A percentile compares a stretch with the other conserved stretches of the same genome.
Conservation (phyloP, 805 yeast genomes). For the Candida manassasensis region DNA sequence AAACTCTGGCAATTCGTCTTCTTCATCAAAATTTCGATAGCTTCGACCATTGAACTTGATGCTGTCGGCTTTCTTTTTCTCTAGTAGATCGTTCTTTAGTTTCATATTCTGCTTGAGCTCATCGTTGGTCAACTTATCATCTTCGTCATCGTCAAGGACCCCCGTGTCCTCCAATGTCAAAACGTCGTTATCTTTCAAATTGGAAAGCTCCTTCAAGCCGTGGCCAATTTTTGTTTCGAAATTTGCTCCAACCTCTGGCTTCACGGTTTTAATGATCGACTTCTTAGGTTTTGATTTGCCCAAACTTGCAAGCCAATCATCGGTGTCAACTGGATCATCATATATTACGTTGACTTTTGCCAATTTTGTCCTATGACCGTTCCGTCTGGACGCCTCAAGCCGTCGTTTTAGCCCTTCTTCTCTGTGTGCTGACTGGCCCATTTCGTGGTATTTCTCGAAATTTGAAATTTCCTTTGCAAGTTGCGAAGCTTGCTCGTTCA, state of each 20-base stretch:
- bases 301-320: constrained; percentile 38
- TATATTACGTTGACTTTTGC: constrained; percentile 19
- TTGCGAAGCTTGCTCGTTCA: neutral
- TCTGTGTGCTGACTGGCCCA: constrained; percentile 11
- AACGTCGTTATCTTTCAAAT: constrained; percentile 39
- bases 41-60: constrained; percentile 20
- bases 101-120: constrained; percentile 19
- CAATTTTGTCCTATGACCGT: constrained; percentile 16
- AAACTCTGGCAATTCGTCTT: constrained; percentile 10
- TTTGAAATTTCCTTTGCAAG: neutral
- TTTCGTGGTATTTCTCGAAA: constrained; percentile 11
- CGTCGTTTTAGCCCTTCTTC: constrained; percentile 12
- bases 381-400: constrained; percentile 16
- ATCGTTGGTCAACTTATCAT: constrained; percentile 37
- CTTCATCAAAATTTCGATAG: constrained; percentile 8
- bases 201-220: constrained; percentile 32
- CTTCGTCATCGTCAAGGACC: constrained; percentile 27
- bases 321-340: constrained; percentile 28
- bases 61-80: constrained; percentile 19
- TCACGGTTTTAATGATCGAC: constrained; percentile 6
- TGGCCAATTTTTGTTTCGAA: constrained; percentile 43
- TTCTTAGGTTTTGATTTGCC: constrained; percentile 14
- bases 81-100: constrained; percentile 25
- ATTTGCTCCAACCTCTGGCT: constrained; percentile 15
- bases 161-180: constrained; percentile 55